Evolutionary conservation across 2,329 filamentous ascomycete species (phyloP).

Genomic region (Didymellaceae sp.): DNA sequence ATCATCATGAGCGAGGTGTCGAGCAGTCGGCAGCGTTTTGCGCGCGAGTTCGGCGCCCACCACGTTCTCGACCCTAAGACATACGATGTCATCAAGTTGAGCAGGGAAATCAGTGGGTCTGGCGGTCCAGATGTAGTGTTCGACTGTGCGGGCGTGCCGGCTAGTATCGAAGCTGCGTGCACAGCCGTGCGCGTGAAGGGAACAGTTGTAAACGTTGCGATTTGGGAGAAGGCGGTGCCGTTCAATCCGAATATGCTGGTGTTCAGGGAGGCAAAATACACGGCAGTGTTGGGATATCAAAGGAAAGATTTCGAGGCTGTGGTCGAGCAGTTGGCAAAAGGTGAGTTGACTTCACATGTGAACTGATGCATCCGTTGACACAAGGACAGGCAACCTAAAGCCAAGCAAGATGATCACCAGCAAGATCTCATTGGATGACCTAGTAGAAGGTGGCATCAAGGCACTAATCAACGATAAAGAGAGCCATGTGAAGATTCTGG

Average conservation of each 20-base stretch:
- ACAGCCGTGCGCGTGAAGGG: conserved; percentile 60
- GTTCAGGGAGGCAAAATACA: conserved; percentile 60
- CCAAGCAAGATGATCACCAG: conserved; percentile 67
- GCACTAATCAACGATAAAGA: conserved; percentile 66
- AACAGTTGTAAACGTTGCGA: conserved; percentile 68
- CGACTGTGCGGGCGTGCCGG: conserved; percentile 67
- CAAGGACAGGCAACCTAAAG: conserved; percentile 54
- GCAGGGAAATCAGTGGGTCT: conserved; percentile 56
- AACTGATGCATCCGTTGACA: neutral
- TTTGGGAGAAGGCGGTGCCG: conserved; percentile 64
- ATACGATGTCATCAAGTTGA: conserved; percentile 57
- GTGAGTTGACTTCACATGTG: conserved; percentile 27
- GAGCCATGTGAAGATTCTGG: conserved; percentile 68
- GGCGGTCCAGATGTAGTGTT: conserved; percentile 65
- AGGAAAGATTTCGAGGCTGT: conserved; percentile 64
- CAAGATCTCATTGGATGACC: conserved; percentile 61
- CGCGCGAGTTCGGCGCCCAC: conserved; percentile 62
- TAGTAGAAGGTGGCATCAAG: conserved; percentile 65
- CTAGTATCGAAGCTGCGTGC: conserved; percentile 52
- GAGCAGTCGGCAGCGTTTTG: conserved; percentile 58
- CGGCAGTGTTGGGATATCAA: conserved; percentile 59
- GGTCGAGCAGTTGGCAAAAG: conserved; percentile 57
- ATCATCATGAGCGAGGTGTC: conserved; percentile 67
- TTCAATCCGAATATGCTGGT: conserved; percentile 63
- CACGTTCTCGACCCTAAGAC: conserved; percentile 60